Percentiles rank a stretch among this genome's conserved stretches.
Evolutionary conservation across 495 filamentous ascomycete genomes (phyloP).

Genomic region (Neurospora sp.): DNA sequence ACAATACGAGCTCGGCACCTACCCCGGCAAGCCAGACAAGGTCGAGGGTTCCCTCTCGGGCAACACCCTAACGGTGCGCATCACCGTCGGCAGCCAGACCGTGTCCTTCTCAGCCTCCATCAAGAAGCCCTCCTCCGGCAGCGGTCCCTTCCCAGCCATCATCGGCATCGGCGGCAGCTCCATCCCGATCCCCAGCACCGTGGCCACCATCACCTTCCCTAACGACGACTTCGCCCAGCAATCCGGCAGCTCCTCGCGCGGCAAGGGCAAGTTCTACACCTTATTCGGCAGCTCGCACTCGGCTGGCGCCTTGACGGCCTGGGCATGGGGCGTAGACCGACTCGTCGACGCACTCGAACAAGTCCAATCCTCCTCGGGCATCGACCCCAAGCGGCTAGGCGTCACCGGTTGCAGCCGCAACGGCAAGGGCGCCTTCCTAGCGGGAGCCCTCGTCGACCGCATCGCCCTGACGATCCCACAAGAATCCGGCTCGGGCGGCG

Average conservation of each 20-base stretch:
- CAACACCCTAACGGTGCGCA: conserved; percentile 30
- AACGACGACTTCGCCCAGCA: conserved; percentile 41
- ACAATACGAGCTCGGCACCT: conserved; percentile 41
- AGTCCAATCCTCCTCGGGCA: conserved; percentile 32
- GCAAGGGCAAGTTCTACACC: conserved; percentile 41
- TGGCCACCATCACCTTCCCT: conserved; percentile 39
- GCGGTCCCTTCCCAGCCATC: conserved; percentile 38
- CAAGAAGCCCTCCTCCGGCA: conserved; percentile 29
- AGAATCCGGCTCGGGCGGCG: conserved; percentile 43
- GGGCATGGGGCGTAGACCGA: conserved; percentile 46
- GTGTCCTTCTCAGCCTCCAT: conserved; percentile 38
- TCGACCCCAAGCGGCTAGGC: conserved; percentile 39
- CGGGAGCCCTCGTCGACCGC: conserved; percentile 39
- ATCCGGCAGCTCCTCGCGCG: conserved; percentile 25
- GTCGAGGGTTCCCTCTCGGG: conserved; percentile 34
- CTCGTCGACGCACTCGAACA: conserved; percentile 44
- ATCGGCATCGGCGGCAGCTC: conserved; percentile 39
- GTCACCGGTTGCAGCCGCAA: conserved; percentile 46
- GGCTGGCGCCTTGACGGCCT: conserved; percentile 42
- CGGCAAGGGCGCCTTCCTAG: conserved; percentile 45
- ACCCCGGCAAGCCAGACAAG: conserved; percentile 35
- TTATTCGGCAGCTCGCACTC: conserved; percentile 38
- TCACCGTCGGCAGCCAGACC: conserved; percentile 35
- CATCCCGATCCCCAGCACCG: conserved; percentile 35
- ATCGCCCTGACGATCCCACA: conserved; percentile 46